Evolutionary conservation across 345 rosid species (phyloP), one percentile per base, ranked within the genome.

Genomic region (Geranium rotundifolium): DNA sequence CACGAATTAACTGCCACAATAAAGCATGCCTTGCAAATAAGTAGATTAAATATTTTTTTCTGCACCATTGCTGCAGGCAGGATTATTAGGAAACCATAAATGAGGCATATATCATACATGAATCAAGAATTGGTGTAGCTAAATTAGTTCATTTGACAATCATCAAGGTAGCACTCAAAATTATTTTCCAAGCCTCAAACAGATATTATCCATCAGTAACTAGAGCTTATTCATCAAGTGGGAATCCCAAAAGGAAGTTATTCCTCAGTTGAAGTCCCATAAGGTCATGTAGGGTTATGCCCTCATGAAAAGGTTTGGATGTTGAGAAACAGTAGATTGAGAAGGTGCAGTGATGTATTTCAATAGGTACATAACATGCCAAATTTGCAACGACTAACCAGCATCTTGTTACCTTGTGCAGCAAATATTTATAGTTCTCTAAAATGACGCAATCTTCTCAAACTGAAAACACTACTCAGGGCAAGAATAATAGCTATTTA

Each of bases 1-100:
- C 85, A 0, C 97, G 97, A 61, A 90, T 93, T 66, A 93, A 75
- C 99, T 93, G 82, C 75, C 78, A 37, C 62, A 60, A 59, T 13
- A 18, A 15, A 63, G 62, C 49, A 57, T 46, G 19, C n/a, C 34
- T 54, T 17, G 56, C 29, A 20, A 57, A n/a, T 18, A 20, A 14
- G 13, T 27, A 18, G 14, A 20, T 63, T 14, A 12, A 19, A 62
- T 29, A 0, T 41, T 27, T 37, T 55, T 63, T 2, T 34, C 59
- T 29, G 37, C 7, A 17, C 56, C 52, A 58, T 7, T 20, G 6
- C 41, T 34, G 41, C 10, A 4, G 41, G 41, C 41, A 34, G 10
- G 41, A 10, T 41, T 16, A 5, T 17, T 55, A 27, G 16, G 39
- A 61, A 20, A 72, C 19, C 15, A 58, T 57, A 37, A 49, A 2